Conservation (phyloP, 2,329 filamentous ascomycete species). For the Penicillium crustosum region DNA sequence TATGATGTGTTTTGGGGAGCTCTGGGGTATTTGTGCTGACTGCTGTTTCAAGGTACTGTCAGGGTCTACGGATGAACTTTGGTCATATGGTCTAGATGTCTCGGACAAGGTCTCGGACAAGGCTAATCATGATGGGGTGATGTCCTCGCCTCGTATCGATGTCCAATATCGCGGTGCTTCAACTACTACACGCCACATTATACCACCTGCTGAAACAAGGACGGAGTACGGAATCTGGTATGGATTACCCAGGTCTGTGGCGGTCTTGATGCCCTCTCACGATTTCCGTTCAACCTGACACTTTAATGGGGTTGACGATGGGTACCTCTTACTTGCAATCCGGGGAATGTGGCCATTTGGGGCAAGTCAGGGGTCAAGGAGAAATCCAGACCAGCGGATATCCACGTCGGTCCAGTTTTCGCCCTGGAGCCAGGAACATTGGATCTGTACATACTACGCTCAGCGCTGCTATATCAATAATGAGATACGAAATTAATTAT, state of each 20-base stretch:
- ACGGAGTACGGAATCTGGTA: not conserved
- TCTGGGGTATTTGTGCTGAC: not conserved
- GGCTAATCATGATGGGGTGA: not conserved
- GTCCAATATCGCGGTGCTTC: not conserved
- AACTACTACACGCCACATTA: not conserved
- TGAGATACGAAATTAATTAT: not conserved
- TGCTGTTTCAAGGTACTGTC: conserved; percentile 1
- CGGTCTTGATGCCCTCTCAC: not conserved
- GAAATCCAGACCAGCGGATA: not conserved
- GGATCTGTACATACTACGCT: not conserved
- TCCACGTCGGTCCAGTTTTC: not conserved
- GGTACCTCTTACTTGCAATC: not conserved
- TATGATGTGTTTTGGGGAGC: not conserved
- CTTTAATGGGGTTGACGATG: not conserved
- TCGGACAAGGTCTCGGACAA: not conserved
- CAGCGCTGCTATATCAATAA: not conserved
- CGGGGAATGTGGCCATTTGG: not conserved
- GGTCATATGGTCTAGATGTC: not conserved
- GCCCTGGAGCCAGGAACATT: not conserved
- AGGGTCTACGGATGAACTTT: conserved; percentile 8
- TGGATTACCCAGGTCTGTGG: not conserved
- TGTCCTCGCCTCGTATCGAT: not conserved
- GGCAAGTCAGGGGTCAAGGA: not conserved
- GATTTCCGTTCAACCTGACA: not conserved
- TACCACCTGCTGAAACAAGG: not conserved